A percentile compares a stretch with the other conserved stretches of the same genome.
These are phyloP conservation scores for Aspergillus pseudoglaucus DNA, from an alignment of 2,329 filamentous ascomycete species.

Conservation along the genomic window DNA sequence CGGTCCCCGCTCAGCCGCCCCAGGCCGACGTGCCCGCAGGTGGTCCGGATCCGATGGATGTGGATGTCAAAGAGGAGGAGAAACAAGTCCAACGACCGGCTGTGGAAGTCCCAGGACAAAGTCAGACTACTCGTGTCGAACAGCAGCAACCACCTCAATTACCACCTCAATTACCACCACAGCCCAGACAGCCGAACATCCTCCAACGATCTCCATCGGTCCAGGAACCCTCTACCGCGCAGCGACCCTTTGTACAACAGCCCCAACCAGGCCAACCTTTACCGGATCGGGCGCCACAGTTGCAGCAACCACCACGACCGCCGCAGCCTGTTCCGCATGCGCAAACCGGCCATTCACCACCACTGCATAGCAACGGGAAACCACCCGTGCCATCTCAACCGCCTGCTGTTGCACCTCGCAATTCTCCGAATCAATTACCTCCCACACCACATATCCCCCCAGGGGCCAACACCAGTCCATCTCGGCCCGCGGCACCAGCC, in stretches of 20 bases:
- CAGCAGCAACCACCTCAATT: conserved; percentile 2
- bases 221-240: conserved; percentile 1
- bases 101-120: conserved; percentile 2
- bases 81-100: conserved; percentile 8
- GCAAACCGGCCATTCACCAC: conserved; percentile 8
- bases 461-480: conserved; percentile 11
- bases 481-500: conserved; percentile 16
- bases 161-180: conserved; percentile 2
- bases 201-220: neutral
- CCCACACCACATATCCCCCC: conserved; percentile 11
- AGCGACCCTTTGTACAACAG: conserved; percentile 6
- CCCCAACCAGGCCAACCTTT: neutral
- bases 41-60: conserved; percentile 17
- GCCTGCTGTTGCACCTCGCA: conserved; percentile 14
- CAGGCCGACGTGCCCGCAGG: conserved; percentile 1
- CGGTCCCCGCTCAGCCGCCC: neutral
- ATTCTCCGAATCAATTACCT: conserved; percentile 6
- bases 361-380: conserved; percentile 16
- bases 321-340: conserved; percentile 7
- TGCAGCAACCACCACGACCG: conserved; percentile 1
- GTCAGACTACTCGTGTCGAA: conserved; percentile 1
- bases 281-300: conserved; percentile 2
- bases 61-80: conserved; percentile 22
- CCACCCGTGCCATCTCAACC: conserved; percentile 14
- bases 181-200: conserved; percentile 5